These are phyloP conservation scores for Irpex rosettiformis DNA, from an alignment of 1,284 basidiomycete species.

Conservation along the genomic window DNA sequence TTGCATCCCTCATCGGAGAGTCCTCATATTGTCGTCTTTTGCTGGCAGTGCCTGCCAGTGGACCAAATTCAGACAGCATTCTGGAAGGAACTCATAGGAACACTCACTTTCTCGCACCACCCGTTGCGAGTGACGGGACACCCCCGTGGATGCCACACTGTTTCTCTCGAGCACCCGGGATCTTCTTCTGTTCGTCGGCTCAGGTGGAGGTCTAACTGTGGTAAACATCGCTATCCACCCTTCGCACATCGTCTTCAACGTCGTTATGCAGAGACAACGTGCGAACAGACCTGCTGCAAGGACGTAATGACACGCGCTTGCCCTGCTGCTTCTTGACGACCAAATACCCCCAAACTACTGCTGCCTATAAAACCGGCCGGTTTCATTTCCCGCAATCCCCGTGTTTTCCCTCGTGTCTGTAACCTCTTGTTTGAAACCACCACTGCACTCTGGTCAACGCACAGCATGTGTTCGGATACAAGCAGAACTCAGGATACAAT, in stretches of 20 bases:
- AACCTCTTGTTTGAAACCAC: no score
- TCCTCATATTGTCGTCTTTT: no score
- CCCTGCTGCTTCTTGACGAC: not conserved
- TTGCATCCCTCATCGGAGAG: not conserved
- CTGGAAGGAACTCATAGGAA: not conserved
- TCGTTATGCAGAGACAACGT: not conserved
- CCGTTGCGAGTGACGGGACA: not conserved
- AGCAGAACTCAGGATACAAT: slow-evolving; percentile 10
- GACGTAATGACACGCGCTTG: not conserved
- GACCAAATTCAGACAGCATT: no score
- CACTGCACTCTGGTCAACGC: not conserved
- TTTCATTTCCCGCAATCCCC: no score
- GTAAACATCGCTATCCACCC: not conserved
- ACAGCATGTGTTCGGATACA: slow-evolving; percentile 5
- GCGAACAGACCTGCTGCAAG: not conserved
- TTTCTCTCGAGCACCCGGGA: not conserved
- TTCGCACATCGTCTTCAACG: not conserved
- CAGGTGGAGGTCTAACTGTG: not conserved
- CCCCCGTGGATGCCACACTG: not conserved
- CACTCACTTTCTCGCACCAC: not conserved
- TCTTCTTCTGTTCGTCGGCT: not conserved
- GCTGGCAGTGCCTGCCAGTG: no score
- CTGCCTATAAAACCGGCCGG: not conserved
- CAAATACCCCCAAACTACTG: not conserved
- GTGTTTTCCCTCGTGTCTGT: no score